Base-by-base conservation (phyloP, 164 flowering plant species). In the Tinospora cordifolia region DNA sequence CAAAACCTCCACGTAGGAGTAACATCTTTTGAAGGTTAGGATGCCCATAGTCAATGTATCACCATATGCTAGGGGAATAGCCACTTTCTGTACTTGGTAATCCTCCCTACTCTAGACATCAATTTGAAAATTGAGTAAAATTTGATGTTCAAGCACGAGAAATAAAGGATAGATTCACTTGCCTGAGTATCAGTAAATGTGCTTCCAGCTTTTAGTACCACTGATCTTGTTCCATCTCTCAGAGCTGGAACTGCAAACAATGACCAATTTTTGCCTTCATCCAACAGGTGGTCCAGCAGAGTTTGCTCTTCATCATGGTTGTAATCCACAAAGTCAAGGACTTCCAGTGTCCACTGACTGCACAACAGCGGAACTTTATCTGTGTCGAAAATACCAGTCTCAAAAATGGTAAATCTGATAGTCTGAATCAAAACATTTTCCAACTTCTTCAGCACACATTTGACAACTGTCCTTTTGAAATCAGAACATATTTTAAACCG, bases 261-360 rank as follows among this genome's bases (percentile, higher is more conserved):
- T 63, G 96, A 91, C 97, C 96, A 88, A 13, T 8, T 27, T 30
- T 82, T 81, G 62, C 68, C 71, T 69, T 80, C 78, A 51, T 78
- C 73, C 27, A 90, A 79, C 72, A 92, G 80, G 68, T 83, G 83
- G 71, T 89, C 92, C 68, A 92, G 75, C 66, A 92, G 62, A 60
- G 60, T 67, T 74, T 90, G 92, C 78, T 95, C 90, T 69, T 87
- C 87, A 74, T 58, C 12, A 60, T 76, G 78, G 75, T 84, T 84
- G 40, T 26, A 73, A 72, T 86, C 81, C 41, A 86, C 75, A 72
- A 60, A 74, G 40, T 81, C 82, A 65, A 88, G 79, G 71, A 90
- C 83, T 63, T 89, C 87, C 70, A 78, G 75, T 54, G 83, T 68
- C 93, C 92, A 90, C 30, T 71, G 41, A 72, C 80, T 86, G 80